Base-by-base conservation (phyloP, 371 early-diverging fungal species). In the Rhizopus delemar region DNA sequence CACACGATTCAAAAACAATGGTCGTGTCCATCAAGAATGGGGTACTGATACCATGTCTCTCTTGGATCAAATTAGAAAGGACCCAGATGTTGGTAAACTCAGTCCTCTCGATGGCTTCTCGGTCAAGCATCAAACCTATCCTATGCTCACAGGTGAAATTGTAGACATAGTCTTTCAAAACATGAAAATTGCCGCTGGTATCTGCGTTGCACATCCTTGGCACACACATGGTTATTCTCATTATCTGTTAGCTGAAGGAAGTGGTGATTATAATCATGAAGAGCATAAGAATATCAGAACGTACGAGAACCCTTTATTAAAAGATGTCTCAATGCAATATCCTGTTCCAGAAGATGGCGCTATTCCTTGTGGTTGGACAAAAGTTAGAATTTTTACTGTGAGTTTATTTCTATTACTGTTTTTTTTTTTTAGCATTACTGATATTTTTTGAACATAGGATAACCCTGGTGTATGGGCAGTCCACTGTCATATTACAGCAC, bases 401-500 rank as follows among this genome's bases (percentile, higher is more conserved):
- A 62, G 65, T 49, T 29, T 16, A 5, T 34, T 22, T 15, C 8
- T 12, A 45, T 32, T 8, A 35, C 12, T 6, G 49, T 22, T 51
- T 12, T 6, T 54, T 22, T 51, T 12, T 22, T 29, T 31, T 51
- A 1, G 34, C 13, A 22, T 22, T 22, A 22, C 22, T 5, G n/a
- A 12, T 43, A 43, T 34, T 9, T 9, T 51, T 34, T 6, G 2
- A 5, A 13, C 3, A 8, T 60, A 69, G 72, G 72, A 77, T 54
- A 81, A 81, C 57, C 78, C 81, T 53, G 78, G 81, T 29, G 31
- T 69, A 16, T 81, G 81, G 81, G 66, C 73, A n/a, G 32, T 76
- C 8, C 81, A 81, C 57, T 81, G 78, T 29, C 81, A 78, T 53
- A 68, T 77, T n/a, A 74, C 76, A 1, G 34, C 72, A 6, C 83